Percentiles rank a stretch among this genome's conserved stretches.
Evolutionary conservation across 371 early-diverging fungal genomes (phyloP).

Genomic region (Apophysomyces elegans): DNA sequence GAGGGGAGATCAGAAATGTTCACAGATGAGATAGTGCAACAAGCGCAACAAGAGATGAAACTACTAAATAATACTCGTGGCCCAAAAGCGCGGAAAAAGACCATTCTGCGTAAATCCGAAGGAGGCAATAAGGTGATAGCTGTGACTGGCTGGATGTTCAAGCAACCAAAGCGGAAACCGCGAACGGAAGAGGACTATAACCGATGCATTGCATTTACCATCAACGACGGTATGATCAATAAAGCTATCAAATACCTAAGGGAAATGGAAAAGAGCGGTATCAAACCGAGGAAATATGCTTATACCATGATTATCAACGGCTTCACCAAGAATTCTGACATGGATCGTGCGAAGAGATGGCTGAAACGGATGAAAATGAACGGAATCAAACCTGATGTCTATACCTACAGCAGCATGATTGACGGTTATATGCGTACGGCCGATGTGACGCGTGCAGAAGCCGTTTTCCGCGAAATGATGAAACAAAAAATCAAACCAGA

Average conservation of each 20-base stretch:
- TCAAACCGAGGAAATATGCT: constrained; percentile 14
- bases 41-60: neutral
- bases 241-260: constrained; percentile 29
- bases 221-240: constrained; percentile 25
- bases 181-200: constrained; percentile 21
- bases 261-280: constrained; percentile 19
- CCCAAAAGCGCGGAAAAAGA: neutral
- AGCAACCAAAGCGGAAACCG: neutral
- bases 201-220: constrained; percentile 20
- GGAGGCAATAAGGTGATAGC: neutral
- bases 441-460: constrained; percentile 37
- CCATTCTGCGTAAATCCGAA: neutral
- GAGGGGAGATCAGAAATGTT: constrained; percentile 3
- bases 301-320: constrained; percentile 34
- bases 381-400: constrained; percentile 32
- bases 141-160: constrained; percentile 3
- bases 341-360: constrained; percentile 42
- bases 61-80: neutral
- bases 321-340: constrained; percentile 34
- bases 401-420: constrained; percentile 50
- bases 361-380: constrained; percentile 39
- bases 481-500: constrained; percentile 35
- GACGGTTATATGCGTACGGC: constrained; percentile 54
- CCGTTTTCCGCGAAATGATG: constrained; percentile 44
- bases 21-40: neutral